Base-by-base conservation (phyloP, 2,329 filamentous ascomycete species). In the Colletotrichum shisoi region DNA sequence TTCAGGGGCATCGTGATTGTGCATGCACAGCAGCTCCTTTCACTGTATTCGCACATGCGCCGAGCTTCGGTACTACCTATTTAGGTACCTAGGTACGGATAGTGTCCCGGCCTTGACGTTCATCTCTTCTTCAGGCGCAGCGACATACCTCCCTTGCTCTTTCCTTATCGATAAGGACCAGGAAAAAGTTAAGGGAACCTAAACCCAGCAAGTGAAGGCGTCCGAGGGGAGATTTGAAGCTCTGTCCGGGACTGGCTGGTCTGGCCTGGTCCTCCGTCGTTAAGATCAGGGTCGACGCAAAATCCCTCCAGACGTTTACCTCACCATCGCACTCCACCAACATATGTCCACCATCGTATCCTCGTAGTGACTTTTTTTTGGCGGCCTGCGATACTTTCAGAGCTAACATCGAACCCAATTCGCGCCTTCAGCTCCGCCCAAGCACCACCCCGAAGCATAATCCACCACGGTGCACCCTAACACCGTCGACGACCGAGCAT, bases 171-270 rank as follows among this genome's bases (percentile, higher is more conserved):
- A 67, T 67, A 67, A 67, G 64, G 37, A 63, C 31, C 37, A 34
- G 58, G 54, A 49, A 67, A 67, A 67, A 67, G 64, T 67, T 53
- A 67, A 67, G 64, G 64, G 62, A 60, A 65, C 64, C 64, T 49
- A 59, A 56, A 56, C 64, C 64, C 40, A 64, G 61, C 42, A 46
- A 57, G 60, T 63, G 52, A 46, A 53, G 52, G 27, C 52, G 60
- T 52, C 60, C 48, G 64, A 67, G 53, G 64, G 64, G 53, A 34
- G 57, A 40, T 51, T 64, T 59, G 52, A 52, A 67, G 64, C 61
- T 34, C 31, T 64, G 45, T 64, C 64, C 56, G 49, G 45, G 24
- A 64, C 61, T 54, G 37, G 64, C 54, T 54, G 53, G 45, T 40
- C 61, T 59, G 53, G 60, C 52, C 53, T 39, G 45, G 45, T 40